Evolutionary conservation across 1,139 yeast genomes (phyloP), one percentile per base, ranked within the genome.

Genomic region (Yamadazyma sp.): DNA sequence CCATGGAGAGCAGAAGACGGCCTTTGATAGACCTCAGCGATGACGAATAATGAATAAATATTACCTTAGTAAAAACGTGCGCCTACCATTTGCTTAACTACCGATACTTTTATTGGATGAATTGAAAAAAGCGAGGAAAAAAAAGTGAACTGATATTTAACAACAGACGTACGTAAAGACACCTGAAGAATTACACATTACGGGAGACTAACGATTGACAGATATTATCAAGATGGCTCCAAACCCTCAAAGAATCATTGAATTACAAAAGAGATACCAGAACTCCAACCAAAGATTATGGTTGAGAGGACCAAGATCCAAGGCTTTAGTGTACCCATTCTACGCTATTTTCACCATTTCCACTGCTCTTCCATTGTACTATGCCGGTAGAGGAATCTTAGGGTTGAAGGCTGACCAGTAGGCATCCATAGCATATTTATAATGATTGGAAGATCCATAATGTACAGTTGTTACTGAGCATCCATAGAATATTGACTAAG

Each of bases 251-350:
- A 80, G 78, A 73, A 80, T 85, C 60, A 82, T 84, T 54, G 78
- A 81, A 61, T 70, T 82, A 64, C 94, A 85, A 74, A 83, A 76
- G 68, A 68, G 77, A 53, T 85, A 81, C 76, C 94, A 85, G 70
- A 60, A 69, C 53, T 76, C 90, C 49, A 67, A 75, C 59, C 79
- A 82, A 68, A 85, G 82, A 57, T 75, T 85, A 62, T 84, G 87
- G 88, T 70, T 80, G 74, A 81, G 83, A 76, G 76, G 76, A 34
- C 62, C 71, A 50, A 82, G 90, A 70, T 81, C 96, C 52, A 87
- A 86, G 71, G 70, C 78, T 59, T 70, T 84, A 63, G 78, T 89
- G 54, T 86, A 85, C 70, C 97, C 97, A 63, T 90, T 84, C 80
- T 86, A 81, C 75, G 94, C 89, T 51, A 73, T 86, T 52, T 86